Evolutionary conservation across 164 flowering plant species (phyloP).

Genomic region (Macadamia integrifolia): DNA sequence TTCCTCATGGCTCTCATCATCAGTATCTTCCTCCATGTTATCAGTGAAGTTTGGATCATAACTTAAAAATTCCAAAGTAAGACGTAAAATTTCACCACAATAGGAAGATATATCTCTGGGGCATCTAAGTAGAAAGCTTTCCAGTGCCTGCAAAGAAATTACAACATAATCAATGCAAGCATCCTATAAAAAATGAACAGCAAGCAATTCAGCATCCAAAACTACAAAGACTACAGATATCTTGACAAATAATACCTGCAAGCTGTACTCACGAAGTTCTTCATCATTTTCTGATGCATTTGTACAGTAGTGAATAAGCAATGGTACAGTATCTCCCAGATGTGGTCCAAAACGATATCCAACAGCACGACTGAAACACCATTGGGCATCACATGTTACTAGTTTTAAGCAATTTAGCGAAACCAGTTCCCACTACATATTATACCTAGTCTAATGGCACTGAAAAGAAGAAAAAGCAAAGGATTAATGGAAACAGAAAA

Average conservation of each 20-base stretch:
- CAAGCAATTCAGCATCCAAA: not conserved
- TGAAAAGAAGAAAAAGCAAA: too few species aligned
- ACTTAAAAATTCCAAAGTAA: slow-evolving; percentile 78
- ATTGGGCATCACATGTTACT: not conserved
- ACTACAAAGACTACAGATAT: not conserved
- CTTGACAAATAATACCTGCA: slow-evolving; percentile 59
- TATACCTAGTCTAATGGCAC: too few species aligned
- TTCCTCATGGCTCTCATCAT: slow-evolving; percentile 74
- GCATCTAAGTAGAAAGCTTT: slow-evolving; percentile 89
- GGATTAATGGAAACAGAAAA: too few species aligned
- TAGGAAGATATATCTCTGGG: slow-evolving; percentile 83
- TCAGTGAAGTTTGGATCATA: slow-evolving; percentile 98
- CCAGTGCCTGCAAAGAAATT: slow-evolving; percentile 63
- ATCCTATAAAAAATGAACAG: not conserved
- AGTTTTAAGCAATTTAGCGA: not conserved
- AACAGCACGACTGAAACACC: slow-evolving; percentile 79
- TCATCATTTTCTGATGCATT: slow-evolving; percentile 96
- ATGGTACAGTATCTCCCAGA: slow-evolving; percentile 84
- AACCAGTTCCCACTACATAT: too few species aligned
- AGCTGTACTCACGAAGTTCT: slow-evolving; percentile 97
- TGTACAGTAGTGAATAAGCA: slow-evolving; percentile 73
- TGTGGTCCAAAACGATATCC: slow-evolving; percentile 98
- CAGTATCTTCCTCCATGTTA: slow-evolving; percentile 98
- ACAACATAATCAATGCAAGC: not conserved
- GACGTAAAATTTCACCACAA: slow-evolving; percentile 78